Evolutionary conservation across 2,329 filamentous ascomycete genomes (phyloP), one percentile per base, ranked within the genome.

Genomic region (Sporothrix schenckii): DNA sequence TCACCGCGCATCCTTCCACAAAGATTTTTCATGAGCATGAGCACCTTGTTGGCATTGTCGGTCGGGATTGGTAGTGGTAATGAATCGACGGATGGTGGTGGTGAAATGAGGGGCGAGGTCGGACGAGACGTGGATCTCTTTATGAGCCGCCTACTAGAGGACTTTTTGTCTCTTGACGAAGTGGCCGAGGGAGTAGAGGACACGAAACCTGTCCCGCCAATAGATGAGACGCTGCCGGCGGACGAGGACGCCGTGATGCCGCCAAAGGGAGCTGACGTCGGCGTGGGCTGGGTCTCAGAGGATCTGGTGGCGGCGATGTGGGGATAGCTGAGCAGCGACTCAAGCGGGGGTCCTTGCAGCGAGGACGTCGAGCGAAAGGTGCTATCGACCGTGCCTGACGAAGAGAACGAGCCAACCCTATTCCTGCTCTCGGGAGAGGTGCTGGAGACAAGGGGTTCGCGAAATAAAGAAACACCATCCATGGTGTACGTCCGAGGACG

Each of bases 1-100:
- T 90, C 88, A 70, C 92, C 92, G 75, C 89, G 89, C 92, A 94
- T 95, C 74, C 89, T 87, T 39, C 92, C 92, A 76, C 90, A 91
- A 7, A 93, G 82, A 30, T 86, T 89, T 78, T 89, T 92, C 91
- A 95, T 94, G 72, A 95, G 80, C 75, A 88, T 84, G 69, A 93
- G 81, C 34, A 94, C 85, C 76, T 88, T 91, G 75, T 90, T 90
- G 52, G 90, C 88, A 79, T 93, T 90, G 24, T 87, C 85, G 4
- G 88, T 89, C 49, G 86, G 85, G 65, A 90, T 82, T 3, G 88
- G 88, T 30, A 85, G 78, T 2, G 85, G 84, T 2, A 90, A 78
- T 5, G 87, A 88, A 77, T 90, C 88, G 71, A 89, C 83, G 4
- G 85, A 87, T 1, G 87, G 87, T 10, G 83, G 83, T 4, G 83